Percentiles rank a stretch among this genome's conserved stretches.
Evolutionary conservation across 2,329 filamentous ascomycete genomes (phyloP).

Genomic region (Bipolaris sorokiniana): DNA sequence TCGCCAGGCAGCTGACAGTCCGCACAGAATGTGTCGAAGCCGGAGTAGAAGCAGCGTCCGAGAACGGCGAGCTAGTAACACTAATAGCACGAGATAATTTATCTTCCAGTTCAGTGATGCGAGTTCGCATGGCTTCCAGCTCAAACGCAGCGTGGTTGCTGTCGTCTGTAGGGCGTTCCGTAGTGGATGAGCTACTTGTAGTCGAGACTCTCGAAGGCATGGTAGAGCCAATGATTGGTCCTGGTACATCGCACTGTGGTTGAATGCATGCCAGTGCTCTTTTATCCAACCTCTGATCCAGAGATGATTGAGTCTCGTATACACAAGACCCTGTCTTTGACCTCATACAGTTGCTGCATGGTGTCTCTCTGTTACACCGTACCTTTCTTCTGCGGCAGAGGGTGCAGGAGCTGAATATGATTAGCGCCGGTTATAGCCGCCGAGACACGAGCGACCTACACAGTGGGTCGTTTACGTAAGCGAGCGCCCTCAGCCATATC

Average conservation of each 20-base stretch:
- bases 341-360: conserved; percentile 66
- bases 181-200: background rate
- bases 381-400: conserved; percentile 67
- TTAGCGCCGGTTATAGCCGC: conserved; percentile 8
- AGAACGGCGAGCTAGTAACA: conserved; percentile 12
- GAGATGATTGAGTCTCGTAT: conserved; percentile 48
- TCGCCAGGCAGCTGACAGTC: conserved; percentile 50
- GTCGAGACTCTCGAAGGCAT: background rate
- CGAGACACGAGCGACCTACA: conserved; percentile 44
- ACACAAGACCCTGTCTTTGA: conserved; percentile 60
- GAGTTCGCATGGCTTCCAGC: conserved; percentile 48
- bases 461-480: conserved; percentile 52
- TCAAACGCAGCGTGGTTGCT: conserved; percentile 34
- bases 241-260: background rate
- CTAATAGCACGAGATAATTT: conserved; percentile 33
- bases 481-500: conserved; percentile 30
- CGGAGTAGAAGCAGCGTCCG: conserved; percentile 13
- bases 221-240: background rate
- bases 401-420: conserved; percentile 57
- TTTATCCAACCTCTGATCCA: conserved; percentile 12
- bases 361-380: conserved; percentile 64
- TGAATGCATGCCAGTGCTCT: background rate
- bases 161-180: conserved; percentile 16
- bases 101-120: conserved; percentile 55
- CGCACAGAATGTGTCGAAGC: conserved; percentile 42